phyloP scores from a whole-genome alignment of 345 rosid species.

The Linum trigynum region DNA sequence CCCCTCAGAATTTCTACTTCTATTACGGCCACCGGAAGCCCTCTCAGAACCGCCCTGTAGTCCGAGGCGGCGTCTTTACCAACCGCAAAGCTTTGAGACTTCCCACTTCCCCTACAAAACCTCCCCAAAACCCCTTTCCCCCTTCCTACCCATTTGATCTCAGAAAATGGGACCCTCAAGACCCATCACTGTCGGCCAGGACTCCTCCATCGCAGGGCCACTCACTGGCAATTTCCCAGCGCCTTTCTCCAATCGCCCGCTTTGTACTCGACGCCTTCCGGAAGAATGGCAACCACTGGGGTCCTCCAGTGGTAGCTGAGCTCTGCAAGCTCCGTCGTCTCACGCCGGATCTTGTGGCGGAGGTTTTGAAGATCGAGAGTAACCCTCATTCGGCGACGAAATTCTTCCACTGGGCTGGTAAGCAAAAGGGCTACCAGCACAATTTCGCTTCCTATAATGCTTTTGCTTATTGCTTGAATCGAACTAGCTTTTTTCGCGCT shows the following conservation, averaged over 20 bases:
- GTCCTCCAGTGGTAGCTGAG: conserved; percentile 52
- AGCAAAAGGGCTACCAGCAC: conserved; percentile 73
- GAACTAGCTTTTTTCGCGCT: conserved; percentile 51
- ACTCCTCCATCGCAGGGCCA: conserved; percentile 1
- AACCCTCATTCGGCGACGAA: conserved; percentile 56
- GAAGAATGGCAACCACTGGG: conserved; percentile 50
- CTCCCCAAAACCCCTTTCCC: conserved; percentile 14
- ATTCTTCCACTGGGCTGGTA: conserved; percentile 92
- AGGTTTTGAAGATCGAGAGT: conserved; percentile 56
- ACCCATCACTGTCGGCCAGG: conserved; percentile 13
- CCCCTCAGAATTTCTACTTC: conserved; percentile 48
- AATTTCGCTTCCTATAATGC: conserved; percentile 81
- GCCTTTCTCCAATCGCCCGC: conserved; percentile 75
- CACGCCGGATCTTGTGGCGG: conserved; percentile 66
- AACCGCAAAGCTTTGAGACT: conserved; percentile 41
- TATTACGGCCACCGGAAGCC: conserved; percentile 80
- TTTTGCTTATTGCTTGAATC: conserved; percentile 70
- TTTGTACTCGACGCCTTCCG: conserved; percentile 73
- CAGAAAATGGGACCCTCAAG: conserved; percentile 68
- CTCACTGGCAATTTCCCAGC: conserved; percentile 31
- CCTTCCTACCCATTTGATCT: conserved; percentile 35
- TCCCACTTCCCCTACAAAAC: neutral
- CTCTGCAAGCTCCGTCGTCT: conserved; percentile 83
- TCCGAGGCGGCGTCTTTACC: conserved; percentile 74
- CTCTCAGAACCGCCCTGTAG: conserved; percentile 66